Conservation (phyloP, 1,284 basidiomycete genomes). For the Cryptococcus sp. region DNA sequence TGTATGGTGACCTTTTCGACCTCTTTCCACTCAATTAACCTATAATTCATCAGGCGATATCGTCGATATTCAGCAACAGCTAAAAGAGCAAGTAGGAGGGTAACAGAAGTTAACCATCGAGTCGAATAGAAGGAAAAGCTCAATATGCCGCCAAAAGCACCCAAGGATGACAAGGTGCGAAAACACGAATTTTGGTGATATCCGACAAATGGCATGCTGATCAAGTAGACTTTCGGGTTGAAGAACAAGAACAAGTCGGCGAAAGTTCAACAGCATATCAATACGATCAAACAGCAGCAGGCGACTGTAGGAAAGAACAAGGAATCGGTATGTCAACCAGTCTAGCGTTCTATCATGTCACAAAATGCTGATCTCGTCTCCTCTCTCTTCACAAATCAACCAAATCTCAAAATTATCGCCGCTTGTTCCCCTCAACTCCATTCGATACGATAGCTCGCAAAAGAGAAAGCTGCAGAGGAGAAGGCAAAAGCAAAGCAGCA, state of each 20-base stretch:
- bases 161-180: conserved; percentile 42
- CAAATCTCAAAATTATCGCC: not conserved
- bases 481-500: conserved; percentile 72
- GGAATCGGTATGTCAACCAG: conserved; percentile 49
- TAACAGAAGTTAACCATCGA: not conserved
- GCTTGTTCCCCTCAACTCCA: not conserved
- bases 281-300: conserved; percentile 69
- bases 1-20: conserved; percentile 5
- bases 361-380: too few species aligned
- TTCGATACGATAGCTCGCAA: conserved; percentile 55
- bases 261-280: conserved; percentile 83
- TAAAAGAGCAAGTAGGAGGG: too few species aligned
- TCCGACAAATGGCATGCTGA: not conserved
- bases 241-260: conserved; percentile 97
- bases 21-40: not conserved
- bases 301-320: conserved; percentile 68
- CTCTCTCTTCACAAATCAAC: not conserved
- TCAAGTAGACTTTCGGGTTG: conserved; percentile 74
- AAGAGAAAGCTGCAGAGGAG: conserved; percentile 75
- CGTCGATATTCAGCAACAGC: too few species aligned
- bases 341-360: too few species aligned
- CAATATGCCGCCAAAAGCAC: conserved; percentile 43
- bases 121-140: conserved; percentile 1
- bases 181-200: not conserved
- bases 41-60: not conserved